These are phyloP conservation scores for Panellus pusillus DNA, from an alignment of 768 basidiomycete species.

Conservation along the genomic window DNA sequence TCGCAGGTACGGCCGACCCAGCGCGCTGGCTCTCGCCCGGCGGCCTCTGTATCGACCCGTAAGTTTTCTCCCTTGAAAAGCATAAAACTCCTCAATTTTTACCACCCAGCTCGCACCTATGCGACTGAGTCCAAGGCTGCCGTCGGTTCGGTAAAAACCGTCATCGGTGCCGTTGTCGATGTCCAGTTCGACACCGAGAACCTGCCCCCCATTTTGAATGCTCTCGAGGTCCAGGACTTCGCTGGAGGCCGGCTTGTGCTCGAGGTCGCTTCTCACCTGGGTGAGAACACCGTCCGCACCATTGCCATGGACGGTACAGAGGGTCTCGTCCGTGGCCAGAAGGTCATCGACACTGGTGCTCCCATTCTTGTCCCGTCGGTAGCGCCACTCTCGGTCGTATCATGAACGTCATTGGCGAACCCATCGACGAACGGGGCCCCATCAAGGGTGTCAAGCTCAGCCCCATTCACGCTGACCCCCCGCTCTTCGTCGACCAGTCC, in stretches of 20 bases:
- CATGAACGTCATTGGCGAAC: conserved; percentile 99
- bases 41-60: conserved; percentile 53
- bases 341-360: conserved; percentile 93
- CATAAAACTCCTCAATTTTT: conserved; percentile 6
- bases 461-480: conserved; percentile 97
- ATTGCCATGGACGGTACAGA: conserved; percentile 99
- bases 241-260: conserved; percentile 95
- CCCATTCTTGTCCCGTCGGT: conserved; percentile 97
- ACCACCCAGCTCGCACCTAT: conserved; percentile 70
- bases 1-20: conserved; percentile 37
- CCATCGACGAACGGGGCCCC: conserved; percentile 99
- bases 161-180: conserved; percentile 99
- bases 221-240: conserved; percentile 96
- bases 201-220: conserved; percentile 97
- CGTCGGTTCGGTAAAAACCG: conserved; percentile 88
- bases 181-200: conserved; percentile 95
- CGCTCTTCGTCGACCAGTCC: conserved; percentile 96
- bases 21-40: conserved; percentile 48
- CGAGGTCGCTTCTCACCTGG: conserved; percentile 97
- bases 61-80: conserved; percentile 26
- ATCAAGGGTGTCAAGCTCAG: conserved; percentile 91
- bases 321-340: conserved; percentile 98
- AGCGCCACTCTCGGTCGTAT: conserved; percentile 94
- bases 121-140: conserved; percentile 82
- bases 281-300: conserved; percentile 98